These are phyloP conservation scores for Spencermartinsiella europaea DNA, from an alignment of 805 yeast genomes.

Conservation along the genomic window DNA sequence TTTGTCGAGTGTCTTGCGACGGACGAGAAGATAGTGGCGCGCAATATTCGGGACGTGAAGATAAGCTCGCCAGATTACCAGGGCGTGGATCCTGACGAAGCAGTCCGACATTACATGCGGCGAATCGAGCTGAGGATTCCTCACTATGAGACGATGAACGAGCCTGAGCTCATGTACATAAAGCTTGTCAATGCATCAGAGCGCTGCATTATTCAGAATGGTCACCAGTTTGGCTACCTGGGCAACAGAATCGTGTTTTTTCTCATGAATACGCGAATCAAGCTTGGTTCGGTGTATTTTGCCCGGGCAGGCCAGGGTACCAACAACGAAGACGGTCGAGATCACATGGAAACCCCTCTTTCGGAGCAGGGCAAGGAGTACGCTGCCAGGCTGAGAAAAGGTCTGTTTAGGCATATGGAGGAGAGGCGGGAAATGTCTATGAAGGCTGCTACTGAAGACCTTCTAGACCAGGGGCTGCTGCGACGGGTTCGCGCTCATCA, in stretches of 20 bases:
- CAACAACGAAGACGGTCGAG: constrained; percentile 47
- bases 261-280: constrained; percentile 83
- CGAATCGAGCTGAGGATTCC: constrained; percentile 66
- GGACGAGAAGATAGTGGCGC: constrained; percentile 58
- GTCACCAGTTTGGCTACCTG: constrained; percentile 69
- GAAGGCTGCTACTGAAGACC: constrained; percentile 1
- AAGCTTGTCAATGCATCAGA: constrained; percentile 91
- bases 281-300: constrained; percentile 85
- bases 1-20: constrained; percentile 87
- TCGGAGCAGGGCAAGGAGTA: constrained; percentile 68
- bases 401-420: constrained; percentile 42
- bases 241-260: constrained; percentile 88
- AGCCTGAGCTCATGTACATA: constrained; percentile 61
- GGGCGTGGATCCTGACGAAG: constrained; percentile 68
- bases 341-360: constrained; percentile 68
- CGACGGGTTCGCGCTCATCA: background rate
- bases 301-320: constrained; percentile 52
- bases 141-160: constrained; percentile 64
- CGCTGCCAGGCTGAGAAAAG: constrained; percentile 56
- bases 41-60: constrained; percentile 79
- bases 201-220: constrained; percentile 65
- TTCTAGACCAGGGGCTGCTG: background rate
- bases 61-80: constrained; percentile 77
- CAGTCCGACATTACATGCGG: constrained; percentile 69
- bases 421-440: constrained; percentile 10